Base-by-base conservation (phyloP, 805 yeast genomes). In the Saccharomyces cerevisiae region DNA sequence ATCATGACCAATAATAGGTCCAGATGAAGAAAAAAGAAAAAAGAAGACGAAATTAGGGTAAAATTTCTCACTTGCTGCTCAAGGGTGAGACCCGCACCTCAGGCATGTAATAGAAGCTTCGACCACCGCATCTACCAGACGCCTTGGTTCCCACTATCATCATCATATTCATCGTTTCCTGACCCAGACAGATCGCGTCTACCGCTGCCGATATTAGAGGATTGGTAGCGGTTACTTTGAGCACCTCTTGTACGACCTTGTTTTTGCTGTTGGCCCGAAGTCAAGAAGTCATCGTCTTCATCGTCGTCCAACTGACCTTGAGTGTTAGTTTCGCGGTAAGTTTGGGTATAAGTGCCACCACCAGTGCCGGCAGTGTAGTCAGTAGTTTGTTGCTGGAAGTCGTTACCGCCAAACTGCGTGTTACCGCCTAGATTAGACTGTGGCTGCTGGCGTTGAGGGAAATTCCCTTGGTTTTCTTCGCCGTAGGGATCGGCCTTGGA, bases 371-470 rank as follows among this genome's bases (percentile, higher is more conserved):
- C 43, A 14, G 26, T 30, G 27, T 24, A 24, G 21, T 24, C 52
- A 13, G 36, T 46, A 21, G 51, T 24, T 24, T 21, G 28, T 8
- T 27, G 43, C 31, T 30, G 43, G 26, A 21, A 31, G 24, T 52
- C 47, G n/a, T 30, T 26, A 24, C 14, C 54, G 32, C 53, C 55
- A 36, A 21, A 4, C 11, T 46, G 48, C 17, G 21, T 46, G 30
- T 46, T 17, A 13, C 13, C 27, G 14, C 28, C 27, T 41, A 29
- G 28, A n/a, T 46, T 41, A 17, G 30, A 51, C 49, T 51, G 58
- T 28, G 51, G 48, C 26, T 57, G 54, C 29, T 55, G 47, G 22
- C 9, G 43, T 17, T 36, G 43, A 36, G 43, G 43, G 13, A 36
- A 17, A 17, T 36, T 36, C 8, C 43, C 43, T 21, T 36, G 43